These are phyloP conservation scores for Rhodotorula sp. DNA, from an alignment of 1,284 basidiomycete genomes.

Conservation along the genomic window DNA sequence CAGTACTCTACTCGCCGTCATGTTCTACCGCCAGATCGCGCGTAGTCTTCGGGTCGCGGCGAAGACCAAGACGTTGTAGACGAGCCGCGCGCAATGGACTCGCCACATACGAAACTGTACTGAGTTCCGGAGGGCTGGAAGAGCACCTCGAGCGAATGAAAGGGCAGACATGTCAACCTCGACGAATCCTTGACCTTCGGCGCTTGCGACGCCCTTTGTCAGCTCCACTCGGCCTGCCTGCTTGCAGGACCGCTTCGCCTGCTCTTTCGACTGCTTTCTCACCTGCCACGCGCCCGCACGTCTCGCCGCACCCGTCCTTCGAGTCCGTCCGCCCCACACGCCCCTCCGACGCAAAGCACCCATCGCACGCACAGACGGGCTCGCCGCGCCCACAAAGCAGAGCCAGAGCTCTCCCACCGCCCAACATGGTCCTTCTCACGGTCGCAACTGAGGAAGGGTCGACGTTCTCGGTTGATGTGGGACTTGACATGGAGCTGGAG, in stretches of 20 bases:
- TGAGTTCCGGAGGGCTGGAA: too few relatives aligned
- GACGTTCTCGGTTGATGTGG: conserved; percentile 71
- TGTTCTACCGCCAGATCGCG: conserved; percentile 32
- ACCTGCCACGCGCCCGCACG: neutral
- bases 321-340: neutral
- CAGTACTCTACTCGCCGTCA: conserved; percentile 13
- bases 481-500: conserved; percentile 79
- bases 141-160: too few relatives aligned
- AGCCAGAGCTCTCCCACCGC: too few relatives aligned
- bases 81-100: too few relatives aligned
- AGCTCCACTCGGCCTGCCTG: neutral
- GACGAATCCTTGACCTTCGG: neutral
- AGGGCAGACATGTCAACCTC: too few relatives aligned
- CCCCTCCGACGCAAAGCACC: neutral
- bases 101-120: too few relatives aligned
- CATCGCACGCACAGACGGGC: too few relatives aligned
- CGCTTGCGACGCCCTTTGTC: neutral
- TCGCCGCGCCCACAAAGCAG: neutral
- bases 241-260: neutral
- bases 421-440: conserved; percentile 67
- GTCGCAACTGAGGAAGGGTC: conserved; percentile 73
- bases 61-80: conserved; percentile 24
- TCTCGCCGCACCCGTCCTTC: neutral
- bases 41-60: conserved; percentile 18
- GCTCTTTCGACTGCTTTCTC: neutral